Percentiles rank a stretch among this genome's conserved stretches.
Conservation (phyloP, 495 filamentous ascomycete genomes). For the Penicillium coffeae region DNA sequence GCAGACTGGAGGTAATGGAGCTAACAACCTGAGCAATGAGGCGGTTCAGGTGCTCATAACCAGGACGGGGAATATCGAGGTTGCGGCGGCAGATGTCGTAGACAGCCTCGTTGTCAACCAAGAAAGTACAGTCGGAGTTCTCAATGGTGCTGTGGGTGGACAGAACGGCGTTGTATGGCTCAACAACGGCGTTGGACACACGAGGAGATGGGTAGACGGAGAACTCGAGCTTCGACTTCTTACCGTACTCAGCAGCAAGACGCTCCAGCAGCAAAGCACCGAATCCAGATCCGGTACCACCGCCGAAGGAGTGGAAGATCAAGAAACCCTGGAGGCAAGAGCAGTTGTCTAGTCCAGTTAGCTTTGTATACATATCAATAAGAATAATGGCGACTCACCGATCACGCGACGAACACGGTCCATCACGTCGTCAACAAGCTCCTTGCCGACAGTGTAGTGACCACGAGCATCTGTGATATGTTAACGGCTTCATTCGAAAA, state of each 20-base stretch:
- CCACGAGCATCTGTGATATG: conserved; percentile 69
- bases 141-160: conserved; percentile 92
- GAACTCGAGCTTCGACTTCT: conserved; percentile 95
- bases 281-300: conserved; percentile 88
- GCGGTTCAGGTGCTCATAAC: conserved; percentile 85
- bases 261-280: conserved; percentile 84
- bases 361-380: conserved; percentile 51
- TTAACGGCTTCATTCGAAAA: conserved; percentile 21
- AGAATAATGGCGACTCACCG: background rate
- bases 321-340: conserved; percentile 85
- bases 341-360: conserved; percentile 71
- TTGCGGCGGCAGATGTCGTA: conserved; percentile 91
- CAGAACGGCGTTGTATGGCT: conserved; percentile 90
- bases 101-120: conserved; percentile 90
- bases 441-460: conserved; percentile 91
- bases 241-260: conserved; percentile 83
- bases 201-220: conserved; percentile 83
- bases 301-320: conserved; percentile 92
- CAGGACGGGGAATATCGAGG: conserved; percentile 80
- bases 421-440: conserved; percentile 77
- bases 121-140: conserved; percentile 88
- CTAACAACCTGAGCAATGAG: conserved; percentile 89
- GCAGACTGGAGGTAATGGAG: conserved; percentile 85
- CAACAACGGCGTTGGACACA: conserved; percentile 82
- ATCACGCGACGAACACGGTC: conserved; percentile 77